Conservation (phyloP, 2,329 filamentous ascomycete species). For the Neonectria magnoliae region DNA sequence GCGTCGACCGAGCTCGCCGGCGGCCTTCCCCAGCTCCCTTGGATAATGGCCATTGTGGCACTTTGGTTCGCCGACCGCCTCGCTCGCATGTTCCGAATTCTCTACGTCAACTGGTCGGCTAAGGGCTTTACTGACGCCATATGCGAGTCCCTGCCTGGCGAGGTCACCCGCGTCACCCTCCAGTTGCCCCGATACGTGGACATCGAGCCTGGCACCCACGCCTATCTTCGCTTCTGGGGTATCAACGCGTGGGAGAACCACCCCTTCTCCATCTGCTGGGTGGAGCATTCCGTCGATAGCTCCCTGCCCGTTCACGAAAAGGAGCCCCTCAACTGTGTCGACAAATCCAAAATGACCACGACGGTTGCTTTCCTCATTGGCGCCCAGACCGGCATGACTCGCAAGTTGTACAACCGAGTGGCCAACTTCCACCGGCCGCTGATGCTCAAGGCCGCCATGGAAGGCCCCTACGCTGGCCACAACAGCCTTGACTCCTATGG, state of each 20-base stretch:
- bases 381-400: slow-evolving; percentile 88
- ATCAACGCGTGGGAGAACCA: slow-evolving; percentile 78
- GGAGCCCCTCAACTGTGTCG: slow-evolving; percentile 50
- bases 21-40: slow-evolving; percentile 75
- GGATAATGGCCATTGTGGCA: slow-evolving; percentile 77
- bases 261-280: slow-evolving; percentile 83
- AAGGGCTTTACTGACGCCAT: slow-evolving; percentile 70
- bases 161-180: slow-evolving; percentile 76
- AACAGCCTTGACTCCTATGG: slow-evolving; percentile 92
- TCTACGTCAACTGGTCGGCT: slow-evolving; percentile 73
- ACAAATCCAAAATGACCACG: slow-evolving; percentile 58
- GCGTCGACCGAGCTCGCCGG: slow-evolving; percentile 71
- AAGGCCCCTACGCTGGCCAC: slow-evolving; percentile 88
- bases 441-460: slow-evolving; percentile 77
- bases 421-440: slow-evolving; percentile 63
- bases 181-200: slow-evolving; percentile 73
- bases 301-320: slow-evolving; percentile 54
- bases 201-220: slow-evolving; percentile 76
- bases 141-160: slow-evolving; percentile 75
- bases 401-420: slow-evolving; percentile 79
- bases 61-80: slow-evolving; percentile 81
- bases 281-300: slow-evolving; percentile 62
- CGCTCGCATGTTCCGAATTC: slow-evolving; percentile 69
- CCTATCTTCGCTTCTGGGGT: slow-evolving; percentile 76
- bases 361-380: slow-evolving; percentile 85